Evolutionary conservation across 1,284 basidiomycete species (phyloP).

Genomic region (Schizophyllum amplum): DNA sequence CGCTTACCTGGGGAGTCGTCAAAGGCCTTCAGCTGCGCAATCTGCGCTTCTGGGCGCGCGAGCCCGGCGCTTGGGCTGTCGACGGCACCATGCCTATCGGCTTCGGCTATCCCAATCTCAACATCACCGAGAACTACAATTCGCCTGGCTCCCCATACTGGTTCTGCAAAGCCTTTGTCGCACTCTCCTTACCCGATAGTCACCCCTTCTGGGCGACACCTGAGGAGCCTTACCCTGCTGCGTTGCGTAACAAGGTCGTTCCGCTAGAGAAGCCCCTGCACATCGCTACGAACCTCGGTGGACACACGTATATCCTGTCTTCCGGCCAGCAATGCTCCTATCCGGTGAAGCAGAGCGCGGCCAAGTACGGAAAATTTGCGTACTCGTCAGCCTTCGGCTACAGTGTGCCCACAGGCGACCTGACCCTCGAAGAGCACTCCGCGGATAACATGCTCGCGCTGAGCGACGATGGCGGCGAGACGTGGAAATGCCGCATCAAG

Average conservation of each 20-base stretch:
- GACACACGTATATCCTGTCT: conserved; percentile 65
- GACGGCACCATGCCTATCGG: conserved; percentile 72
- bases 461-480: conserved; percentile 59
- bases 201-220: conserved; percentile 66
- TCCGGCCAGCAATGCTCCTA: conserved; percentile 77
- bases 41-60: conserved; percentile 61
- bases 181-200: conserved; percentile 51
- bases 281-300: conserved; percentile 53
- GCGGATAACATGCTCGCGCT: conserved; percentile 65
- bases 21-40: conserved; percentile 71
- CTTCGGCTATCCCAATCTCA: conserved; percentile 66
- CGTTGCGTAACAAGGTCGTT: conserved; percentile 37
- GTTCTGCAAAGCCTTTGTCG: conserved; percentile 73
- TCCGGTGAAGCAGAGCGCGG: conserved; percentile 67
- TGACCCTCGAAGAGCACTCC: conserved; percentile 64
- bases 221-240: conserved; percentile 54
- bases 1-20: conserved; percentile 65
- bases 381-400: conserved; percentile 74
- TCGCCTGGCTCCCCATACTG: conserved; percentile 78
- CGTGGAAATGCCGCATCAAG: conserved; percentile 60
- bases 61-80: conserved; percentile 49
- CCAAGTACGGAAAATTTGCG: conserved; percentile 72
- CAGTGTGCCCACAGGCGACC: conserved; percentile 60
- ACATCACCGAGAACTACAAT: conserved; percentile 75
- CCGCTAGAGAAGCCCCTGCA: conserved; percentile 57